Base-by-base conservation (phyloP, 2,329 filamentous ascomycete genomes). In the Colletotrichum sp. region DNA sequence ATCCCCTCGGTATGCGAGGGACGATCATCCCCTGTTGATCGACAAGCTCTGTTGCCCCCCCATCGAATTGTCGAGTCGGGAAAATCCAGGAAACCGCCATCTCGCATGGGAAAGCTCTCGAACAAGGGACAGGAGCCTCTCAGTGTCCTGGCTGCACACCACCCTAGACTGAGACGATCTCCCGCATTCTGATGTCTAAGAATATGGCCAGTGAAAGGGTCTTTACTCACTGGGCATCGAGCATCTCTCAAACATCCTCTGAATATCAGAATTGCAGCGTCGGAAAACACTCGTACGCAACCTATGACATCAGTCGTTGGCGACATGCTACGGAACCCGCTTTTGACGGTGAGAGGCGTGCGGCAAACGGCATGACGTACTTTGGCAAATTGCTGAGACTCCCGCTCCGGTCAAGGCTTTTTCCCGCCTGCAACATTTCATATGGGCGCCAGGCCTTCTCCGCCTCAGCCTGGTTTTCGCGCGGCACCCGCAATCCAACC, bases 11-110 rank as follows among this genome's bases (percentile, higher is more conserved):
- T 57, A 75, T 75, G 73, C 34, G 27, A 75, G 73, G 73, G 73
- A 61, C 70, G 32, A 64, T 73, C 70, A 36, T 75, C 73, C 73
- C 73, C 73, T 75, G 73, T 75, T 71, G 73, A 75, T 73, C 73
- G 44, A 27, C 34, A 6, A 66, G 22, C 32, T 68, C 6, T 28
- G 30, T 27, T 36, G n/a, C 19, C n/a, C 48, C 71, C 16, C 28
- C 36, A 75, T 73, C 73, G 64, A 22, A 69, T 68, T 75, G 57
- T 68, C 11, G 32, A 32, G 64, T 64, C 32, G 57, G 59, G 44
- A 32, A 28, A 75, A 72, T 22, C 28, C 32, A 32, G 30, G 28
- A 52, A 28, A 64, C 34, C 44, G 13, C 73, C 64, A 65, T 73
- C 32, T 65, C 68, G 28, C 27, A 75, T 75, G 73, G 64, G 70